Evolutionary conservation across 352 stramenopile genomes (phyloP), one percentile per base, ranked within the genome.

Genomic region (Pythium sukuiense): DNA sequence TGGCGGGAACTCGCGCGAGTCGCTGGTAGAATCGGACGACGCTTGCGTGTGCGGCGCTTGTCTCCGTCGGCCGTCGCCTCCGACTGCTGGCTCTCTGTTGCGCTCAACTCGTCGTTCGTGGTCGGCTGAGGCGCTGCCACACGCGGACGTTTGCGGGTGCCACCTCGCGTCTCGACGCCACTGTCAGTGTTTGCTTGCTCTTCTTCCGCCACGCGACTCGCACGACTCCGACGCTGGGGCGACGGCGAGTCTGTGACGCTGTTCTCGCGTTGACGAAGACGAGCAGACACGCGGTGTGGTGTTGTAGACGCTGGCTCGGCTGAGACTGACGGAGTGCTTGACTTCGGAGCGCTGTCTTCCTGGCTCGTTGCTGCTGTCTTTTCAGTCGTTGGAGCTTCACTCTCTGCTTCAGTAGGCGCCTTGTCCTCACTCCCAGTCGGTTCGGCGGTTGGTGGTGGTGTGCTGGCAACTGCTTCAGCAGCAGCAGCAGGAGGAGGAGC

Each of bases 1-100:
- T 91, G 82, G 26, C 84, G 81, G 18, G 84, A 93, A 49, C 84
- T 93, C 35, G 64, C 71, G 29, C 84, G 78, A 33, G 84, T 93
- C 33, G 84, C 82, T 5, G 72, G 79, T 1, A 82, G 48, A 13
- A 83, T 65, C 0, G 77, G 74, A 3, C 79, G 76, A 9, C 79
- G 77, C 49, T 80, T 84, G 3, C 82, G 74, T 14, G 77, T 75
- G 57, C 52, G 68, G 2, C 73, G 72, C 55, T 83, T 87, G 32
- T 64, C 41, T 27, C 73, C 54, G 71, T 50, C 55, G 6, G 72
- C 71, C 59, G 87, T 80, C 6, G 83, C 87, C 11, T 75, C 73
- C 18, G 83, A 92, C 1, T 73, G 61, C 18, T 90, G 81, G 61
- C 80, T 90, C 58, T 89, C 81, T 0, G 73, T 83, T 12, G 72